These are phyloP conservation scores for Malus hybrid DNA, from an alignment of 331 rosid species.

Conservation along the genomic window DNA sequence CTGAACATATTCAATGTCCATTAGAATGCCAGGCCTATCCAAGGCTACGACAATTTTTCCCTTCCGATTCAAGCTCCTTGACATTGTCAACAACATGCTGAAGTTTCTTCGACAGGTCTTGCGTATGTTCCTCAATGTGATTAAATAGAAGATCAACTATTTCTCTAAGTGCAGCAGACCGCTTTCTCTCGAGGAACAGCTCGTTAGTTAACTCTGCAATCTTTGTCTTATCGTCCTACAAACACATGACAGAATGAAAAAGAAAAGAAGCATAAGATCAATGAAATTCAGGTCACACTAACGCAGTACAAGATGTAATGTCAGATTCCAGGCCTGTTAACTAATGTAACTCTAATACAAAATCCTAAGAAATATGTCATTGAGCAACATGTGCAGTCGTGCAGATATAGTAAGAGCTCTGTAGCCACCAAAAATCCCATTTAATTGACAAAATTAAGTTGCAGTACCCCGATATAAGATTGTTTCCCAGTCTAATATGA, in stretches of 20 bases:
- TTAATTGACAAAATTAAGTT: neutral
- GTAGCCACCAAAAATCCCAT: neutral
- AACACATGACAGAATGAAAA: neutral
- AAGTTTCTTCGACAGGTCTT: constrained; percentile 20
- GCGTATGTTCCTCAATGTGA: constrained; percentile 27
- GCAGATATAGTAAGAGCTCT: neutral
- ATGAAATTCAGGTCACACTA: neutral
- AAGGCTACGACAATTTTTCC: neutral
- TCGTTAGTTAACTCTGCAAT: constrained; percentile 21
- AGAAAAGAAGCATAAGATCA: neutral
- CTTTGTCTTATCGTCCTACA: constrained; percentile 19
- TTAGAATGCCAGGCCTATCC: neutral
- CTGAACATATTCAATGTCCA: neutral
- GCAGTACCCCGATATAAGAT: neutral
- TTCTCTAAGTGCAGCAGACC: constrained; percentile 27
- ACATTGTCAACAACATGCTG: constrained; percentile 16
- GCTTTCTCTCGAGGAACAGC: constrained; percentile 28
- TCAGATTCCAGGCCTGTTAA: neutral
- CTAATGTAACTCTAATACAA: neutral
- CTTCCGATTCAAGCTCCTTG: constrained; percentile 23
- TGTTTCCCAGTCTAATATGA: neutral
- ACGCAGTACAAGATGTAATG: neutral
- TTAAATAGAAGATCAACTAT: constrained; percentile 20
- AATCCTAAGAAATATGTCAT: neutral
- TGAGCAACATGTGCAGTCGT: neutral